Evolutionary conservation across 306 rosid genomes (phyloP).

Genomic region (Trichosanthes cucumerina): DNA sequence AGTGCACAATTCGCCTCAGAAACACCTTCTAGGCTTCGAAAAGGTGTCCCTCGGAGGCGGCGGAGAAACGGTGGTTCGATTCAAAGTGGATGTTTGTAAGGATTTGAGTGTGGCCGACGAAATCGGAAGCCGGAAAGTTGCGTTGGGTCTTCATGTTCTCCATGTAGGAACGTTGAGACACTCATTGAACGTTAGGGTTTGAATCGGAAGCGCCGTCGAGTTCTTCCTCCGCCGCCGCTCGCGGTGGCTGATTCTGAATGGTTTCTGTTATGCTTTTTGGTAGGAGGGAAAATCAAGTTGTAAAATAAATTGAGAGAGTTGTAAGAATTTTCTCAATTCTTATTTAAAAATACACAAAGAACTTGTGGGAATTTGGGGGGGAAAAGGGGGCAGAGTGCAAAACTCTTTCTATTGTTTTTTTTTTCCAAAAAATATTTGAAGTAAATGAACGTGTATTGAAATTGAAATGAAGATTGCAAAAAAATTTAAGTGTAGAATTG

Average conservation of each 20-base stretch:
- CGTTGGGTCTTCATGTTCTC: conserved; percentile 63
- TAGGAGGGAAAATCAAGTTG: conserved; percentile 1
- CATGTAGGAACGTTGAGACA: conserved; percentile 81
- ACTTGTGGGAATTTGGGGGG: not conserved
- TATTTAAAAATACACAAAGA: not conserved
- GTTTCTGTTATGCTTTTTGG: not conserved
- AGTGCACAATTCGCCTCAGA: conserved; percentile 65
- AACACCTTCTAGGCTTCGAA: conserved; percentile 69
- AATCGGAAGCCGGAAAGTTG: conserved; percentile 60
- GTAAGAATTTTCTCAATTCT: conserved; percentile 17
- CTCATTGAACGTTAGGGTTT: conserved; percentile 57
- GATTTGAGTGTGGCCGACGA: conserved; percentile 88
- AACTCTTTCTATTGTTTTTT: not conserved
- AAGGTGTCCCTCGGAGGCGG: conserved; percentile 46
- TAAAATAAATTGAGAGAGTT: conserved; percentile 21
- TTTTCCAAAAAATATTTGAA: not conserved
- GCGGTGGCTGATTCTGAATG: not conserved
- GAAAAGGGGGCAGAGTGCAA: not conserved
- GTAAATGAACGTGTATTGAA: not conserved
- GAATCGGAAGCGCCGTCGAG: conserved; percentile 13
- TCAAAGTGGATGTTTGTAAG: conserved; percentile 74
- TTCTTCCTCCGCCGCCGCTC: not conserved
- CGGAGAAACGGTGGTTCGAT: conserved; percentile 42
- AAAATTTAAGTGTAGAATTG: no score
- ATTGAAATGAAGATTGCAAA: not conserved